These are phyloP conservation scores for Scutellaria baicalensis DNA, from an alignment of 257 asterid genomes.

Conservation along the genomic window DNA sequence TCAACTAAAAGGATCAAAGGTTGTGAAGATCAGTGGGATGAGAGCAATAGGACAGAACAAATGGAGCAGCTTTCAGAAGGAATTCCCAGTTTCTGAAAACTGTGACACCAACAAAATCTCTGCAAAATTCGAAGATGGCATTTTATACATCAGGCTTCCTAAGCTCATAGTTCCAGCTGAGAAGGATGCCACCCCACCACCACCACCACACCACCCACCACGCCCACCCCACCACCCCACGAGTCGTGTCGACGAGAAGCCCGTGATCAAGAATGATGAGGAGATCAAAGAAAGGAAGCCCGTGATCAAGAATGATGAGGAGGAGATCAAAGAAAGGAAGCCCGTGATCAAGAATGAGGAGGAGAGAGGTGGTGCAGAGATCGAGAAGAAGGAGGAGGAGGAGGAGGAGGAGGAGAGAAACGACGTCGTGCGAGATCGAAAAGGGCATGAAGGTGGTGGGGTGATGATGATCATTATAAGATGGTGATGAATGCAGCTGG, in stretches of 20 bases:
- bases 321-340: too few relatives aligned
- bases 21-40: conserved; percentile 48
- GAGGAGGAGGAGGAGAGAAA: too few relatives aligned
- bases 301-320: too few relatives aligned
- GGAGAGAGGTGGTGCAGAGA: too few relatives aligned
- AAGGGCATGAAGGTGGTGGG: not conserved
- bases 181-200: conserved; percentile 10
- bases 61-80: conserved; percentile 42
- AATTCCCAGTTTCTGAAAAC: conserved; percentile 37
- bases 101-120: conserved; percentile 40
- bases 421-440: too few relatives aligned
- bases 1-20: conserved; percentile 33
- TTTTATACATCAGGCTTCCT: conserved; percentile 43
- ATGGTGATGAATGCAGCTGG: conserved; percentile 13
- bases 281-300: too few relatives aligned
- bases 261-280: too few relatives aligned
- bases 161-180: conserved; percentile 28
- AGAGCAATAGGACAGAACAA: conserved; percentile 22
- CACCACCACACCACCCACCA: not conserved
- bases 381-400: too few relatives aligned
- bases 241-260: too few relatives aligned
- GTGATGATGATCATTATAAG: not conserved
- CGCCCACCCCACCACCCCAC: too few relatives aligned
- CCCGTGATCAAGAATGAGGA: too few relatives aligned
- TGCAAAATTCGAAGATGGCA: conserved; percentile 57